Evolutionary conservation across 1,139 yeast genomes (phyloP), one percentile per base, ranked within the genome.

Genomic region (Taphrina pruni): DNA sequence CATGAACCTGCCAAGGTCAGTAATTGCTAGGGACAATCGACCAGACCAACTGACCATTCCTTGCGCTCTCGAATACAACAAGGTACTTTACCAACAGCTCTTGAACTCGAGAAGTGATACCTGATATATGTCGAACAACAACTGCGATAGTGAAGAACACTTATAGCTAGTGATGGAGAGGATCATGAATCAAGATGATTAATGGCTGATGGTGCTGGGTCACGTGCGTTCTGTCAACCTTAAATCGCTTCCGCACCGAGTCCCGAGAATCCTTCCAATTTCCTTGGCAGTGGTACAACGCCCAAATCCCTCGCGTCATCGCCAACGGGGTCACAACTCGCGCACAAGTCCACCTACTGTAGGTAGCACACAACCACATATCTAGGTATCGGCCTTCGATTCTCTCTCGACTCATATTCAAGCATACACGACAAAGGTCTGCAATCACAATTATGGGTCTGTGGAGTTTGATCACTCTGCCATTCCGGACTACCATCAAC

Each of bases 1-100:
- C 69, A 32, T 66, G 69, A 12, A 64, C 67, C 67, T 50, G n/a
- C 32, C 32, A 26, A 4, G 4, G 4, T 26, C 32, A 26, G 32
- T 26, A 2, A 26, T 26, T 26, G 32, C 32, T 26, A 26, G 32
- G 32, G 32, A 26, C 32, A 26, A 26, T 26, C 32, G 32, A 26
- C 32, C 2, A 26, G 4, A 26, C 32, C 32, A 4, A 4, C 32
- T 26, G 11, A 39, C 20, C 48, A 45, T 45, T 45, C 9, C 48
- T 45, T 17, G 12, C 48, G 8, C 17, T 45, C 48, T 45, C 48
- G 9, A 45, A 17, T 26, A 26, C 32, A 26, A 26, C 32, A 26
- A 26, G 4, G 4, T 26, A 2, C 32, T 26, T 26, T 2, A 26
- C 32, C 4, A 26, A 26, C 32, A 26, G 32, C 32, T 26, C 32